These are phyloP conservation scores for Globisporangium barbulae DNA, from an alignment of 352 stramenopile species.

Conservation along the genomic window DNA sequence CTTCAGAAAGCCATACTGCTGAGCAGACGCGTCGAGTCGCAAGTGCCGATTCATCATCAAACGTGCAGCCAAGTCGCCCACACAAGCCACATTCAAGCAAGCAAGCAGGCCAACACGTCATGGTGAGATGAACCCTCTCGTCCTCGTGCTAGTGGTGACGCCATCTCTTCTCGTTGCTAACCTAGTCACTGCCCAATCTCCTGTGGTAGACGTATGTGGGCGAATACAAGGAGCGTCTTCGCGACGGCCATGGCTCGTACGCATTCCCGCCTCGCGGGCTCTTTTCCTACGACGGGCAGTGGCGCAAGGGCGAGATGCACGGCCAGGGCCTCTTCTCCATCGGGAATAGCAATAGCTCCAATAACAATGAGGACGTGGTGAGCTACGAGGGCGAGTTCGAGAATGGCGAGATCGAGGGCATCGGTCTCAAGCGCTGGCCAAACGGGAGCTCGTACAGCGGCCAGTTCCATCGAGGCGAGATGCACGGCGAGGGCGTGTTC, in stretches of 20 bases:
- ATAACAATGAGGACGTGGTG: constrained; percentile 14
- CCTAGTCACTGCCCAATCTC: not conserved
- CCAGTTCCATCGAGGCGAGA: constrained; percentile 46
- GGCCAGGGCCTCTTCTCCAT: constrained; percentile 41
- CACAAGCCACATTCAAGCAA: not conserved
- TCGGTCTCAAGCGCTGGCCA: constrained; percentile 47
- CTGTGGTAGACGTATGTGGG: constrained; percentile 33
- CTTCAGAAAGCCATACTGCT: not conserved
- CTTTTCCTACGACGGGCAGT: constrained; percentile 70
- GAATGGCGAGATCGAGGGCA: constrained; percentile 57
- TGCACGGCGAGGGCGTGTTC: constrained; percentile 48
- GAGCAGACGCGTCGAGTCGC: not conserved
- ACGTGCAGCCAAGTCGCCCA: not conserved
- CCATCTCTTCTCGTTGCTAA: not conserved
- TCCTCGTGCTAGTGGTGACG: not conserved
- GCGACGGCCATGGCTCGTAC: constrained; percentile 44
- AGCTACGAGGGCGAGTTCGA: constrained; percentile 55
- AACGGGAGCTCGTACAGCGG: constrained; percentile 60
- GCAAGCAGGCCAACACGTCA: not conserved
- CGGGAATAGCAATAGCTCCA: not conserved
- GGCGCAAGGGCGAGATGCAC: constrained; percentile 59
- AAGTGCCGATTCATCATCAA: not conserved
- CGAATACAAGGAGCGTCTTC: constrained; percentile 34
- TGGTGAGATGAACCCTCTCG: not conserved
- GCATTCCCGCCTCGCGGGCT: constrained; percentile 32